Percentiles rank a stretch among this genome's conserved stretches.
These are phyloP conservation scores for Fusarium falciforme DNA, from an alignment of 2,329 filamentous ascomycete species.

Conservation along the genomic window DNA sequence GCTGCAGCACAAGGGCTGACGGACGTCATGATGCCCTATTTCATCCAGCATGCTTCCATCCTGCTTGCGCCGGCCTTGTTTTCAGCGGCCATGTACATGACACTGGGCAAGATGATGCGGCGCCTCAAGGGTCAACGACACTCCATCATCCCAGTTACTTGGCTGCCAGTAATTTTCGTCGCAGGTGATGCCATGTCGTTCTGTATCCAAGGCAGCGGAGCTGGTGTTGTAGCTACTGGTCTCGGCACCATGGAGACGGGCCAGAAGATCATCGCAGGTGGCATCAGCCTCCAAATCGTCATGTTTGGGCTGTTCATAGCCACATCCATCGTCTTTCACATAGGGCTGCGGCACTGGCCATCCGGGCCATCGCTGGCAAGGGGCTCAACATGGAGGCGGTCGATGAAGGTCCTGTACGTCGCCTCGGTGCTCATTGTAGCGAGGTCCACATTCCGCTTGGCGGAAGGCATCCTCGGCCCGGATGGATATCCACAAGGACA, in stretches of 20 bases:
- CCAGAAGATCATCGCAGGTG: slow-evolving; percentile 63
- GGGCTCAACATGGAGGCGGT: slow-evolving; percentile 48
- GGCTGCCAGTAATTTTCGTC: slow-evolving; percentile 63
- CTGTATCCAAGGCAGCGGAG: slow-evolving; percentile 41
- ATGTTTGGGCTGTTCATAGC: slow-evolving; percentile 66
- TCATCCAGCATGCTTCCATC: slow-evolving; percentile 55
- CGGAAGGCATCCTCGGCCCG: slow-evolving; percentile 60
- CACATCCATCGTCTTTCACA: slow-evolving; percentile 61
- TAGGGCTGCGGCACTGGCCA: slow-evolving; percentile 25
- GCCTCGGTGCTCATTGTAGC: slow-evolving; percentile 54
- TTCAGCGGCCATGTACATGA: slow-evolving; percentile 64
- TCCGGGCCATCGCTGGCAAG: slow-evolving; percentile 21
- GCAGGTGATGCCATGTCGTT: not conserved
- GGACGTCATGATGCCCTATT: slow-evolving; percentile 50
- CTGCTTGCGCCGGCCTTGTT: slow-evolving; percentile 61
- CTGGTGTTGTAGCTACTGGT: slow-evolving; percentile 48
- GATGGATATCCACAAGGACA: slow-evolving; percentile 53
- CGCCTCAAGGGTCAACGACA: slow-evolving; percentile 50
- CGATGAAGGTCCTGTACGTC: slow-evolving; percentile 52
- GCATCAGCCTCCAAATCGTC: slow-evolving; percentile 57
- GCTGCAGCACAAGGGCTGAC: slow-evolving; percentile 45
- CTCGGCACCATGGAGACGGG: slow-evolving; percentile 49
- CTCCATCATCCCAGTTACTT: slow-evolving; percentile 49
- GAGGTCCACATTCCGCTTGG: slow-evolving; percentile 57
- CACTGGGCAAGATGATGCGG: slow-evolving; percentile 56